phyloP scores from a whole-genome alignment of 805 yeast species.

The Candida ipomoeae region DNA sequence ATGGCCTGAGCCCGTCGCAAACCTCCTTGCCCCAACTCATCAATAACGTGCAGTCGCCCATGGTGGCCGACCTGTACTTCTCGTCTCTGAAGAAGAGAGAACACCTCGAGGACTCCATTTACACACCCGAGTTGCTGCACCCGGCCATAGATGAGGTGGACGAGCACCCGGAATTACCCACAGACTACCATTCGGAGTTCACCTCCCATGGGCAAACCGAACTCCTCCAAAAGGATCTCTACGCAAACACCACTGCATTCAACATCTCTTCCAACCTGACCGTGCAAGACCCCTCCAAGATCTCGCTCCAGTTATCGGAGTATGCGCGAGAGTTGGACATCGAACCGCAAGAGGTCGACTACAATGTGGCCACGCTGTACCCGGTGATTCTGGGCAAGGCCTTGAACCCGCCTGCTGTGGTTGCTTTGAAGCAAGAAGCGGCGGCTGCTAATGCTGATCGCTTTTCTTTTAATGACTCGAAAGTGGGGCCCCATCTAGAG shows the following conservation, averaged over 20 bases:
- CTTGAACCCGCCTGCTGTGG: slow-evolving; percentile 14
- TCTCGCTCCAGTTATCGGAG: slow-evolving; percentile 14
- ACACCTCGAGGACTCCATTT: slow-evolving; percentile 1
- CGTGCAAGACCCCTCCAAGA: slow-evolving; percentile 9
- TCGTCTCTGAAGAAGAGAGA: slow-evolving; percentile 7
- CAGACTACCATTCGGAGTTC: background rate
- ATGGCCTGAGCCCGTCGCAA: slow-evolving; percentile 7
- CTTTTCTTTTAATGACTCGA: background rate
- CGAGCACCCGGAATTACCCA: background rate
- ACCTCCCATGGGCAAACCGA: background rate
- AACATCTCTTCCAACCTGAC: slow-evolving; percentile 13
- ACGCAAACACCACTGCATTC: slow-evolving; percentile 15
- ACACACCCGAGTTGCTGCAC: slow-evolving; percentile 4
- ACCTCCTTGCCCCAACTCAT: slow-evolving; percentile 13
- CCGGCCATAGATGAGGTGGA: slow-evolving; percentile 5
- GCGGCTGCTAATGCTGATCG: slow-evolving; percentile 4
- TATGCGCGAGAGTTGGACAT: slow-evolving; percentile 15
- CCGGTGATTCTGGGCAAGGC: slow-evolving; percentile 10
- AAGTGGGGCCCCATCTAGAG: background rate
- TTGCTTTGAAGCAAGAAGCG: slow-evolving; percentile 10
- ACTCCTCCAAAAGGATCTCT: slow-evolving; percentile 2
- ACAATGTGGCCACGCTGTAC: slow-evolving; percentile 4
- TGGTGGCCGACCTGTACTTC: slow-evolving; percentile 16
- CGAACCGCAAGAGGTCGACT: slow-evolving; percentile 13
- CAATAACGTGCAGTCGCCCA: slow-evolving; percentile 11